Base-by-base conservation (phyloP, 2,329 filamentous ascomycete genomes). In the Phaeosphaeriaceae sp. region DNA sequence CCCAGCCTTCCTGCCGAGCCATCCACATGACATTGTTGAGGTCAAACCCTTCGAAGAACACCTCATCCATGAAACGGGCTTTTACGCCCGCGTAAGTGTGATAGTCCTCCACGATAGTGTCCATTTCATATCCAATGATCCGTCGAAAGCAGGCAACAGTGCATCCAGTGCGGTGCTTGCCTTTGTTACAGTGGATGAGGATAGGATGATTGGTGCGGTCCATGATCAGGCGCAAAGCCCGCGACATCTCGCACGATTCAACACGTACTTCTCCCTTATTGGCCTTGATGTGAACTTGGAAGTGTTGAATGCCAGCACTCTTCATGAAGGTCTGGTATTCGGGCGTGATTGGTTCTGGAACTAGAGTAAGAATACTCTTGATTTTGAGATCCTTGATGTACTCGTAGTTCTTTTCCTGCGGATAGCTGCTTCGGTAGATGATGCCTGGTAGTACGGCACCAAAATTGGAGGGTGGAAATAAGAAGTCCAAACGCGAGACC, bases 171-270 rank as follows among this genome's bases (percentile, higher is more conserved):
- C 92, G 88, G 68, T 97, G 92, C 82, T 87, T 94, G 68, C 92
- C 92, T 61, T 96, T 92, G 69, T 96, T 97, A 81, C 92, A 97
- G 73, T 97, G 92, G 38, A 97, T 83, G 32, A 96, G 80, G 9
- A 97, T 74, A 0, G 92, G 92, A 58, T 94, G 86, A 55, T 95
- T 91, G 28, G 79, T 74, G 40, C 81, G 81, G 65, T 95, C 83
- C 44, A 93, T 79, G 33, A 93, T 82, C 34, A 93, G 76, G 11
- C 83, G 78, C 18, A 96, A 79, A 37, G 93, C 90, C 6, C 83
- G 77, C 54, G 82, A 81, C 81, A 96, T 90, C 20, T 86, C 62
- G 42, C 66, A 69, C 15, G 61, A 59, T 16, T 68, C 61, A 7
- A 75, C 61, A 21, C 62, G 60, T 61, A 78, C 70, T 20, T 77